phyloP scores from a whole-genome alignment of 202 grass and related monocot species.

The Carex arenaria region DNA sequence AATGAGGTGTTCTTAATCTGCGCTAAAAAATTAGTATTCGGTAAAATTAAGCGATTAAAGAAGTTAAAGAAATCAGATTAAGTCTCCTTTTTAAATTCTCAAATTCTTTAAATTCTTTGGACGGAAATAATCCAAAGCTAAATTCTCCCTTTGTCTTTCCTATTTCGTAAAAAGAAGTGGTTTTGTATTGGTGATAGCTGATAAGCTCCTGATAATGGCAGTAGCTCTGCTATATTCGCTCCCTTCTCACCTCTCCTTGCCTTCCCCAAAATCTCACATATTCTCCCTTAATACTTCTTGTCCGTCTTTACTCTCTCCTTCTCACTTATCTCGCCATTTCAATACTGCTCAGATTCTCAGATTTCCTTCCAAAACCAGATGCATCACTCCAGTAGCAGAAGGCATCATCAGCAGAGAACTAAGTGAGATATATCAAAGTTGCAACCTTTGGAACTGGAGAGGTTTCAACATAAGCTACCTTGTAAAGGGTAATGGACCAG shows the following conservation, averaged over 20 bases:
- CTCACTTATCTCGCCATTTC: slow-evolving; percentile 9
- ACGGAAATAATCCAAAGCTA: too few species aligned
- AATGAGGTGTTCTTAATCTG: too few species aligned
- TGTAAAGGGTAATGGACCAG: slow-evolving; percentile 57
- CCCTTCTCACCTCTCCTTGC: neutral
- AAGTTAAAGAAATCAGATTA: too few species aligned
- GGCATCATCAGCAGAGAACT: slow-evolving; percentile 24
- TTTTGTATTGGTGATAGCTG: neutral
- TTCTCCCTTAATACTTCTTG: neutral
- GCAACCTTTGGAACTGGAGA: slow-evolving; percentile 62
- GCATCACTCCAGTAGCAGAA: neutral
- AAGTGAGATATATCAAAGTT: slow-evolving; percentile 55
- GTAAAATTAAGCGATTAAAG: too few species aligned
- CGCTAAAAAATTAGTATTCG: too few species aligned
- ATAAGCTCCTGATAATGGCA: slow-evolving; percentile 55
- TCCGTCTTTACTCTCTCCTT: neutral
- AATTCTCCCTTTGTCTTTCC: too few species aligned
- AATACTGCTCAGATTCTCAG: slow-evolving; percentile 15
- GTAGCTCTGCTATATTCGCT: slow-evolving; percentile 28
- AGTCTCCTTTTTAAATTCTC: too few species aligned
- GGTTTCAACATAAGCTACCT: slow-evolving; percentile 78
- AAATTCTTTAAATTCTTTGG: too few species aligned
- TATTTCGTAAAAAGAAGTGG: neutral
- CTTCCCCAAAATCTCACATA: neutral
- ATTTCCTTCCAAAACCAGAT: slow-evolving; percentile 11